These are phyloP conservation scores for Debaryomyces maramus DNA, from an alignment of 805 yeast genomes.

Conservation along the genomic window DNA sequence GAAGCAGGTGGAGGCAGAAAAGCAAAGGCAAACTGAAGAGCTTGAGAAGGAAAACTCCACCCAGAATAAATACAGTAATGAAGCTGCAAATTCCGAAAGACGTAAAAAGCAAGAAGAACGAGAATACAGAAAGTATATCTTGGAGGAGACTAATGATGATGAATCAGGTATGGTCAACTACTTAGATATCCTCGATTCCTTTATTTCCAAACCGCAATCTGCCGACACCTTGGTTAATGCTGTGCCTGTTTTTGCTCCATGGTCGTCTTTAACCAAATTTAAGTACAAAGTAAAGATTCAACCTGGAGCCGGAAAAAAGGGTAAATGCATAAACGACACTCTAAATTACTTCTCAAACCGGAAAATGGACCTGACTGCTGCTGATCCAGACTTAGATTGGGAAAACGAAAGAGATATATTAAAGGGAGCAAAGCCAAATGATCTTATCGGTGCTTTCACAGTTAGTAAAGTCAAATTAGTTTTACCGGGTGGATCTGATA, in stretches of 20 bases:
- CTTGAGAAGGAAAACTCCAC: constrained; percentile 16
- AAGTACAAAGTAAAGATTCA: constrained; percentile 82
- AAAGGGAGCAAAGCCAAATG: constrained; percentile 59
- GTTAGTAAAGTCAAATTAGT: constrained; percentile 69
- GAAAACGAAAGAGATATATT: constrained; percentile 60
- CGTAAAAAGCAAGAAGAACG: constrained; percentile 46
- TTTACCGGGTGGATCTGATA: constrained; percentile 44
- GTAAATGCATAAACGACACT: constrained; percentile 76
- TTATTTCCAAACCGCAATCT: constrained; percentile 45
- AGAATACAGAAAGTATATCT: constrained; percentile 44
- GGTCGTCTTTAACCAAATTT: constrained; percentile 72
- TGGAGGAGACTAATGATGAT: constrained; percentile 33
- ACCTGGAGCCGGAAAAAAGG: constrained; percentile 81
- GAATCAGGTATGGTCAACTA: constrained; percentile 32
- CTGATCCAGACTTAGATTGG: constrained; percentile 65
- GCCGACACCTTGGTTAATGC: constrained; percentile 60
- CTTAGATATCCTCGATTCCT: constrained; percentile 45
- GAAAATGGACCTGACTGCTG: constrained; percentile 45
- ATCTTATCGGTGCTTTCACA: constrained; percentile 64
- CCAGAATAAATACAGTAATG: constrained; percentile 28
- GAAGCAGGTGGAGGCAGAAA: constrained; percentile 46
- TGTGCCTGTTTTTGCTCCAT: constrained; percentile 90
- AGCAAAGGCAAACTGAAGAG: constrained; percentile 15
- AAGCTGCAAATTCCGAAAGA: constrained; percentile 22
- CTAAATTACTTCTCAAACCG: constrained; percentile 54